Evolutionary conservation across 495 filamentous ascomycete species (phyloP), one percentile per base, ranked within the genome.

Genomic region (Trichocladium antarcticum): DNA sequence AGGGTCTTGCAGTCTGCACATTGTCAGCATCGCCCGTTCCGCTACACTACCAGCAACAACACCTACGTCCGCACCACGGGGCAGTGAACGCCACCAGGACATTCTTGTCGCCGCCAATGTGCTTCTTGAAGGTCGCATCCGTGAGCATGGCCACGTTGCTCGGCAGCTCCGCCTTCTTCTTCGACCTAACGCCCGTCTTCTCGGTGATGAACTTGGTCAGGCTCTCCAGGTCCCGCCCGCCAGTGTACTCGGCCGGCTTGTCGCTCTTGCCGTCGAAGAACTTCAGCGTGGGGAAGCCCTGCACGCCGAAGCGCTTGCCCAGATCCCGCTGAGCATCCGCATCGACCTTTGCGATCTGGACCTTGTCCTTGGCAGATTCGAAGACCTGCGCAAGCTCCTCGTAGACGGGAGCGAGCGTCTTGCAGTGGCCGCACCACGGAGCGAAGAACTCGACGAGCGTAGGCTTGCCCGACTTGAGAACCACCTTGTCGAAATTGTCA

Each of bases 361-460:
- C 80, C 62, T 90, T 87, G 67, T 93, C 82, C 55, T 82, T 78
- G 54, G 81, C 78, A 53, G 75, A 80, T 34, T 80, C 79, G 63
- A 85, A 89, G 43, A 69, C 70, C 29, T 74, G 65, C 43, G 80
- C 90, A n/a, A 98, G 80, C 67, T 98, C 85, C 66, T 98, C 92
- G 66, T 92, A 98, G 45, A 92, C 72, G 35, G 92, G 92, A 17
- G 89, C 93, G 9, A 98, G 84, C 49, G 70, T 95, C 75, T 97
- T 97, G 85, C 92, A 98, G 77, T 98, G 66, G 39, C 93, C 93
- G 67, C 93, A 98, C 92, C 92, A 98, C 49, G 92, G 92, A 40
- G 92, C 92, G 67, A 96, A 98, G 77, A 98, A 98, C 65, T 98
- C 92, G 51, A 98, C 92, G 31, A 98, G 80, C 0, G 93, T 88